A percentile compares a stretch with the other conserved stretches of the same genome.
These are phyloP conservation scores for Cladosporium sp. DNA, from an alignment of 2,329 filamentous ascomycete genomes.

Conservation along the genomic window DNA sequence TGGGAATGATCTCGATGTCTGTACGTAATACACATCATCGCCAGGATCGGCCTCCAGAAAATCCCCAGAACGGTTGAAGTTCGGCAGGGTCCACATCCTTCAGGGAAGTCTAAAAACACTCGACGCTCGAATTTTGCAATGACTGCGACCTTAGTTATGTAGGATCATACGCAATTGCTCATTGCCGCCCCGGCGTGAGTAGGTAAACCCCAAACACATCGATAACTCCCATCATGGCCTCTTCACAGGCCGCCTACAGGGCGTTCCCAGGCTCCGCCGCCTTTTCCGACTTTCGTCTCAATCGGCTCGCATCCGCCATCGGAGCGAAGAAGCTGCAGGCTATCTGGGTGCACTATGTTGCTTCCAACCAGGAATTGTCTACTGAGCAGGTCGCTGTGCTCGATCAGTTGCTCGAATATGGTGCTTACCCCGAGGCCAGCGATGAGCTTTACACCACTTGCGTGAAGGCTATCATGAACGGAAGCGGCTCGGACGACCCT, in stretches of 20 bases:
- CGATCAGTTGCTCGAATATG: slow-evolving; percentile 62
- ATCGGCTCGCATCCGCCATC: slow-evolving; percentile 47
- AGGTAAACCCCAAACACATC: background rate
- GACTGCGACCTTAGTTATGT: slow-evolving; percentile 17
- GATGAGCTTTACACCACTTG: slow-evolving; percentile 47
- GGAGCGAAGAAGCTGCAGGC: slow-evolving; percentile 50
- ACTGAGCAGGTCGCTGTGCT: slow-evolving; percentile 53
- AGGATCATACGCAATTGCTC: slow-evolving; percentile 17
- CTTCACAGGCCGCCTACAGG: slow-evolving; percentile 36
- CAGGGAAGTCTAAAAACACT: slow-evolving; percentile 7
- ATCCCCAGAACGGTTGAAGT: slow-evolving; percentile 12
- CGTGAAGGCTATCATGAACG: slow-evolving; percentile 50
- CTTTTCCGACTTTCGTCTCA: slow-evolving; percentile 54
- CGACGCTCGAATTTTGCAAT: slow-evolving; percentile 10
- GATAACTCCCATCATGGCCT: slow-evolving; percentile 20
- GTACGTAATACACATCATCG: background rate
- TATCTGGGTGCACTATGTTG: slow-evolving; percentile 54
- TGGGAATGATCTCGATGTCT: background rate
- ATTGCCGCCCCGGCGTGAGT: slow-evolving; percentile 17
- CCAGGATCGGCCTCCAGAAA: slow-evolving; percentile 4
- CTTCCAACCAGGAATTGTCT: slow-evolving; percentile 43
- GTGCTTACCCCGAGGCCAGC: slow-evolving; percentile 50
- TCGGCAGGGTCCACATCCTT: slow-evolving; percentile 1
- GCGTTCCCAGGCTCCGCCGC: slow-evolving; percentile 55
- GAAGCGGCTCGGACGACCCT: slow-evolving; percentile 51